Percentiles rank a stretch among this genome's conserved stretches.
Evolutionary conservation across 225 moss, liverwort and hornwort species (phyloP).

Genomic region (Asterella californica): DNA sequence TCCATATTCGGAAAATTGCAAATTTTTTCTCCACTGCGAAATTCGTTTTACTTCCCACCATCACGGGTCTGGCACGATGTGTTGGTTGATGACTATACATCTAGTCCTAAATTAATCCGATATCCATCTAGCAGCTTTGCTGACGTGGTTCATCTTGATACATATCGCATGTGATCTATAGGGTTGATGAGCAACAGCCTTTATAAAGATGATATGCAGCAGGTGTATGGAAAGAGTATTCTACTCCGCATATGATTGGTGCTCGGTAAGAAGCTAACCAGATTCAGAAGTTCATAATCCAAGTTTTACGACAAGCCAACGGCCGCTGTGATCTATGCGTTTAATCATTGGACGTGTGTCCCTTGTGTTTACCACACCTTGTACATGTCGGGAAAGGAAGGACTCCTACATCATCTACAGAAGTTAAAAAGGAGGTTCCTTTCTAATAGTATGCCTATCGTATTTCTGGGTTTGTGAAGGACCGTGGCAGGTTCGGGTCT

Average conservation of each 20-base stretch:
- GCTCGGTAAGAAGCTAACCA: slow-evolving; percentile 28
- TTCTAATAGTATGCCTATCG: too few species aligned
- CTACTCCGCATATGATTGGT: slow-evolving; percentile 26
- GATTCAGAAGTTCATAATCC: not conserved
- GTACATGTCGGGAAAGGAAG: too few species aligned
- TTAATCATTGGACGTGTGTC: too few species aligned
- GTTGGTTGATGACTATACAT: not conserved
- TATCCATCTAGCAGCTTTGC: not conserved
- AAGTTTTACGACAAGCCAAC: too few species aligned
- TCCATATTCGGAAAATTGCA: not conserved
- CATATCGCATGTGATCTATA: slow-evolving; percentile 9
- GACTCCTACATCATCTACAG: too few species aligned
- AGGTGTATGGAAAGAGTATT: slow-evolving; percentile 24
- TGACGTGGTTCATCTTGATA: slow-evolving; percentile 10
- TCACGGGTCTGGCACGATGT: too few species aligned
- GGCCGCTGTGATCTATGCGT: too few species aligned
- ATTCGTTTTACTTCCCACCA: not conserved
- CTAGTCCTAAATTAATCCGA: not conserved
- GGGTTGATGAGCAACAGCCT: slow-evolving; percentile 14
- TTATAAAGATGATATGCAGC: slow-evolving; percentile 5
- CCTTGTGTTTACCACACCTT: too few species aligned
- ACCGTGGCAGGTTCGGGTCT: too few species aligned
- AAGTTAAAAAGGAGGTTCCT: too few species aligned
- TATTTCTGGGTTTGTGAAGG: too few species aligned
- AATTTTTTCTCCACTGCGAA: not conserved